Base-by-base conservation (phyloP, 2,329 filamentous ascomycete species). In the Colletotrichum filicis region DNA sequence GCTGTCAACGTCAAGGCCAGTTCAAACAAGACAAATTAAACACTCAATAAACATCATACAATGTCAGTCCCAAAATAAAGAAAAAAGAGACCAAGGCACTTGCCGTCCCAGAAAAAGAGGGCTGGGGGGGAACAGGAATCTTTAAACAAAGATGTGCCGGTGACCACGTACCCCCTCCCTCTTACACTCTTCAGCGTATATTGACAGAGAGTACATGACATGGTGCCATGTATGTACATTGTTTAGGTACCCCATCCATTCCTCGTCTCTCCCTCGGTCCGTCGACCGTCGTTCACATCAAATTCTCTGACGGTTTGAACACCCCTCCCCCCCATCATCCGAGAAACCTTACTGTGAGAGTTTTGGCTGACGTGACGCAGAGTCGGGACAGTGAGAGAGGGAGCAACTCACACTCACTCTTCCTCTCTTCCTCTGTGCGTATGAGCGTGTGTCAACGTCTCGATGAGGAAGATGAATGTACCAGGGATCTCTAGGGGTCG, bases 21-120 rank as follows among this genome's bases (percentile, higher is more conserved):
- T 46, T 73, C 66, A 73, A 70, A 73, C 70, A 70, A 70, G 30
- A 65, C 66, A 73, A 65, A 73, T 73, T 73, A 70, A 56, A 65
- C 55, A 56, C 60, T 57, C 55, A 65, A 73, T 70, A 65, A 56
- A 70, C 57, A 37, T 60, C 55, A 64, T 42, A 65, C 70, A 56
- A 16, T 64, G 66, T n/a, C 66, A 55, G 60, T 64, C 66, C 66
- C 70, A 53, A 56, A 69, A 61, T 37, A 55, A 26, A 46, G 19
- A 63, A 61, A 42, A 42, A n/a, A n/a, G 42, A 49, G 19, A 2
- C 28, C 37, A 32, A 46, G 66, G 30, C 24, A 26, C 32, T 37
- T 53, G 11, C 66, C 32, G 53, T 59, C 52, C 65, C 65, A 58
- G 66, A 22, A 64, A 61, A 22, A 60, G 32, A 49, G 35, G 22